Evolutionary conservation across 2,329 filamentous ascomycete genomes (phyloP).

Genomic region (Colletotrichum coccodes): DNA sequence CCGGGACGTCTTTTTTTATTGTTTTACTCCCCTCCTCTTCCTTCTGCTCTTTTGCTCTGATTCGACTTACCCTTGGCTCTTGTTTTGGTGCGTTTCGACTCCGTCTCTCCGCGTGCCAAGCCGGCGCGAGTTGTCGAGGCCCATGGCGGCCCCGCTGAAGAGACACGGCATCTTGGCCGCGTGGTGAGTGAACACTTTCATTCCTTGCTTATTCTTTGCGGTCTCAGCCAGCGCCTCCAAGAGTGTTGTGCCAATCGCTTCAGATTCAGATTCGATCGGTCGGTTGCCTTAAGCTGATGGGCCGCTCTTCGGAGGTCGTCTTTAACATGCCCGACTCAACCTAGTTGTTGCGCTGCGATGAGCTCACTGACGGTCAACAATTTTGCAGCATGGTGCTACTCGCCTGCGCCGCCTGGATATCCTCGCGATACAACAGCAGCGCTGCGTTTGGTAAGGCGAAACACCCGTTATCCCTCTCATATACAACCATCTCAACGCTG

Average conservation of each 20-base stretch:
- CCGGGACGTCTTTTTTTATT: not conserved
- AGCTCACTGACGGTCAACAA: not conserved
- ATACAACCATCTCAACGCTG: not conserved
- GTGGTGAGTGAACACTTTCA: slow-evolving; percentile 26
- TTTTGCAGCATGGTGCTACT: slow-evolving; percentile 13
- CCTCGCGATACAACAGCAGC: slow-evolving; percentile 45
- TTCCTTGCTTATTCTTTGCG: not conserved
- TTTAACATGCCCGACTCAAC: not conserved
- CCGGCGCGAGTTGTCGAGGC: not conserved
- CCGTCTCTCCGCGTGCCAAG: slow-evolving; percentile 21
- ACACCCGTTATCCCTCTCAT: not conserved
- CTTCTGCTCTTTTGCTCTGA: too few relatives aligned
- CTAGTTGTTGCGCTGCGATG: not conserved
- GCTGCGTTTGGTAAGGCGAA: slow-evolving; percentile 46
- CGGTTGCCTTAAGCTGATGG: not conserved
- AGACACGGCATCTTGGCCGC: slow-evolving; percentile 30
- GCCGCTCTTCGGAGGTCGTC: not conserved
- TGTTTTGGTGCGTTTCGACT: not conserved
- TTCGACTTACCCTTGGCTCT: not conserved
- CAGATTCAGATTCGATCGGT: not conserved
- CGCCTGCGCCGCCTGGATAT: slow-evolving; percentile 37
- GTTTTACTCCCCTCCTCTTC: not conserved
- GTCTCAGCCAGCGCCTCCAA: not conserved
- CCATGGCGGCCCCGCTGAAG: slow-evolving; percentile 32
- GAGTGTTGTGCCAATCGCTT: not conserved